Evolutionary conservation across 2,329 filamentous ascomycete genomes (phyloP), one percentile per base, ranked within the genome.

Genomic region (Dichotomopilus funicola): DNA sequence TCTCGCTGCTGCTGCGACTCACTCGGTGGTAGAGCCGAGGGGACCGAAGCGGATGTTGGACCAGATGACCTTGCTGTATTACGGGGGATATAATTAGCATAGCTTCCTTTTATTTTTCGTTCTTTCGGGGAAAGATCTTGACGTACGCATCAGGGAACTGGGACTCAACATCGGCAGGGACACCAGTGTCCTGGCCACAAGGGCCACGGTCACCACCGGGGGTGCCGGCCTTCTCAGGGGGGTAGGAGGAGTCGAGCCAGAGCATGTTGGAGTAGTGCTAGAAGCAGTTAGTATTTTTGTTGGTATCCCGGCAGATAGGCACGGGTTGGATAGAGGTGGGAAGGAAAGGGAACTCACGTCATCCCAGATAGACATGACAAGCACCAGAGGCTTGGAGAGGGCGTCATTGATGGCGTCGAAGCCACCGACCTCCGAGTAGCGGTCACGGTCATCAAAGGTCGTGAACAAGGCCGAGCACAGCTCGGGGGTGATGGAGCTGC

Each of bases 171-270:
- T 76, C 73, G 34, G 65, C 55, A 31, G 81, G 81, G 35, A 70
- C 73, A 45, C 82, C 82, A 13, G 78, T 79, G 61, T 67, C 71
- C 46, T 72, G 75, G 49, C 74, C 55, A 68, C 82, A 86, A 36
- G 73, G 71, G 54, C 83, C 83, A 64, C 82, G 79, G 44, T 72
- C 71, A 56, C 73, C 70, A 61, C 82, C 82, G 36, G 73, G 73
- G 1, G 57, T 61, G 49, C 60, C 56, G 51, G 72, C 75, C 37
- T 72, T 64, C 58, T 71, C 66, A 58, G 74, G 73, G 47, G 85
- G 85, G 75, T 80, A 86, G 67, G 73, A 79, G 59, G 79, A 81
- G 74, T 89, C 86, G 64, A 90, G 79, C 87, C 87, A 89, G 65
- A 86, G 78, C 85, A 89, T 89, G 72, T 85, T 78, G 65, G 80